Conservation (phyloP, 163 green algal genomes). For the Smithsoniella earleae region DNA sequence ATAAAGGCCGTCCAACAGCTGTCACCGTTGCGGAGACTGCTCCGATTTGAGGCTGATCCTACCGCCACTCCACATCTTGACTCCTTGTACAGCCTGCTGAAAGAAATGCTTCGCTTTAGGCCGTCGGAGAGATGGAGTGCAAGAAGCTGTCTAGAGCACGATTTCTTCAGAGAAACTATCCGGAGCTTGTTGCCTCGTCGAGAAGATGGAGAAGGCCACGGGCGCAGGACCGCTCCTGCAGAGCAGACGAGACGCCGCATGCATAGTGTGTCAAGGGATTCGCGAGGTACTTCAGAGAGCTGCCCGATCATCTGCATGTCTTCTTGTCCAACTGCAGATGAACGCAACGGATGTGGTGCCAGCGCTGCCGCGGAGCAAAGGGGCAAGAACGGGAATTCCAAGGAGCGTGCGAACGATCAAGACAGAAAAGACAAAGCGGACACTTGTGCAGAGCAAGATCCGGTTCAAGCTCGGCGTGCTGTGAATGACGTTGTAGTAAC, state of each 20-base stretch:
- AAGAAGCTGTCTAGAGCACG: background rate
- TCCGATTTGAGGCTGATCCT: constrained; percentile 9
- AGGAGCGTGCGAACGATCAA: background rate
- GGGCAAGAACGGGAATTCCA: background rate
- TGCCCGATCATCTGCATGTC: background rate
- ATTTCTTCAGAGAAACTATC: constrained; percentile 22
- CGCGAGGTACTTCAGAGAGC: background rate
- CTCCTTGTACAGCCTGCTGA: constrained; percentile 10
- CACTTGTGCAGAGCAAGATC: background rate
- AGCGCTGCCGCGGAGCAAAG: background rate
- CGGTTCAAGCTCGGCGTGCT: background rate
- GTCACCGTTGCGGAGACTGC: background rate
- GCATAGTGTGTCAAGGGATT: background rate
- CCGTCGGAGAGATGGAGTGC: background rate
- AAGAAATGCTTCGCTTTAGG: constrained; percentile 3
- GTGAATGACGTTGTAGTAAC: too few relatives aligned
- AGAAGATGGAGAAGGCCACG: background rate
- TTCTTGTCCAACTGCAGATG: background rate
- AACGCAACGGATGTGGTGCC: background rate
- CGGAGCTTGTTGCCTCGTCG: constrained; percentile 13
- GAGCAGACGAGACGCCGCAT: background rate
- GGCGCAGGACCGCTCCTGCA: background rate
- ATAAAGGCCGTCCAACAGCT: constrained; percentile 28
- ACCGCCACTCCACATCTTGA: constrained; percentile 15
- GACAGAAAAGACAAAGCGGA: background rate